Conservation (phyloP, 2,329 filamentous ascomycete genomes). For the Cordyceps militaris region DNA sequence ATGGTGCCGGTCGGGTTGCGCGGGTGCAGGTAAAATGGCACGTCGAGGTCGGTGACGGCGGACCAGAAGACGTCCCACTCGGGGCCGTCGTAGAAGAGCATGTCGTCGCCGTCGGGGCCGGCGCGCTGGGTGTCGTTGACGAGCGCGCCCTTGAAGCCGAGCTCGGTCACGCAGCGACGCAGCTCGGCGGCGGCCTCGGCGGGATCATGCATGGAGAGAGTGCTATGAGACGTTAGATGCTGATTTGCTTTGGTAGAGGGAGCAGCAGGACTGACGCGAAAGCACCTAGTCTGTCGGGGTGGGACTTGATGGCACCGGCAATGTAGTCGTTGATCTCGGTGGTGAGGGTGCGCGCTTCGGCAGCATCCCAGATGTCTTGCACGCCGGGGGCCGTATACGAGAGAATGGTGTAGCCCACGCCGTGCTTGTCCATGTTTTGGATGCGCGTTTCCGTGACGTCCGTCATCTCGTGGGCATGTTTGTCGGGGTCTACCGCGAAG, state of each 20-base stretch:
- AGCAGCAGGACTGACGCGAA: conserved; percentile 28
- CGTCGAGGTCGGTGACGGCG: conserved; percentile 50
- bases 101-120: conserved; percentile 49
- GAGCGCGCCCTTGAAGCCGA: conserved; percentile 56
- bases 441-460: conserved; percentile 35
- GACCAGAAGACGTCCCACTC: conserved; percentile 58
- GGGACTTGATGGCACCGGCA: conserved; percentile 29
- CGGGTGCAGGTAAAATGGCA: conserved; percentile 59
- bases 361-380: conserved; percentile 37
- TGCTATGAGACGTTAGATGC: conserved; percentile 20
- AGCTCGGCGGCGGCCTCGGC: conserved; percentile 43
- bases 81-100: conserved; percentile 57
- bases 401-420: conserved; percentile 41
- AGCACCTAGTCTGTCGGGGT: conserved; percentile 37
- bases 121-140: conserved; percentile 56
- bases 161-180: conserved; percentile 44
- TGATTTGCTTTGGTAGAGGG: not conserved
- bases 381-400: conserved; percentile 43
- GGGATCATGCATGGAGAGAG: conserved; percentile 47
- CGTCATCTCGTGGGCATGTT: conserved; percentile 48
- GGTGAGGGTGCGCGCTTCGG: conserved; percentile 34
- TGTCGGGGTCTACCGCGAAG: conserved; percentile 52
- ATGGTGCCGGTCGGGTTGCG: conserved; percentile 49
- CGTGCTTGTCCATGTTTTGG: conserved; percentile 37
- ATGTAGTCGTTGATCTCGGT: conserved; percentile 37